Evolutionary conservation across 2,329 filamentous ascomycete genomes (phyloP).

Genomic region (Venturia oleaginea): DNA sequence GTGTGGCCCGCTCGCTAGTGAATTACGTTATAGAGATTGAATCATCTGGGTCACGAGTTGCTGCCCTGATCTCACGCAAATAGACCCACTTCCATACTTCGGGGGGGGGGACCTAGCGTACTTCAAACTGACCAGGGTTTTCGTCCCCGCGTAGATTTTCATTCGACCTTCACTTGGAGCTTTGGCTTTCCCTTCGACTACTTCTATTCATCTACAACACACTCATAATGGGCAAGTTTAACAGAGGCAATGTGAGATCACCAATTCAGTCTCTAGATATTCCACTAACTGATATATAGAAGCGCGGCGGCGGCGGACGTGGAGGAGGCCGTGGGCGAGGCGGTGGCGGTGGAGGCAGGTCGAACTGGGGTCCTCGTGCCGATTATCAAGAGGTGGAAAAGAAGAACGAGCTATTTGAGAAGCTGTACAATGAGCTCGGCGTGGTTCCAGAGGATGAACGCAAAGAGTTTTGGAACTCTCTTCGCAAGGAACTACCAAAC

Average conservation of each 20-base stretch:
- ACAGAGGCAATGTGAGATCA: constrained; percentile 9
- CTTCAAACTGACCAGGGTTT: background rate
- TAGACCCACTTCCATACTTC: background rate
- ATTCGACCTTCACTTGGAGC: background rate
- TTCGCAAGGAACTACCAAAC: constrained; percentile 83
- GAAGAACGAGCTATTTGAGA: constrained; percentile 75
- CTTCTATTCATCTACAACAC: background rate
- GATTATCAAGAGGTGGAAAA: constrained; percentile 58
- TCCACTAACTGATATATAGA: constrained; percentile 1
- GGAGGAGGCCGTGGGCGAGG: constrained; percentile 7
- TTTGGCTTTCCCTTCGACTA: background rate
- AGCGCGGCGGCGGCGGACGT: background rate
- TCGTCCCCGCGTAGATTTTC: background rate
- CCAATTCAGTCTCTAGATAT: background rate
- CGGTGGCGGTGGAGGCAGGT: constrained; percentile 6
- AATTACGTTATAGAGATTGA: too few relatives aligned
- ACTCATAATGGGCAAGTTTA: background rate
- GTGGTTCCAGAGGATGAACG: constrained; percentile 71
- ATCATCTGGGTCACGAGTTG: background rate
- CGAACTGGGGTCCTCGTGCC: constrained; percentile 19
- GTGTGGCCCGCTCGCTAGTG: too few relatives aligned
- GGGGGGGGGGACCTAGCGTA: background rate
- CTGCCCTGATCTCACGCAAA: background rate
- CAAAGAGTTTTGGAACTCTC: constrained; percentile 71
- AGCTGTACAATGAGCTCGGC: constrained; percentile 73